phyloP scores from a whole-genome alignment of 2,329 filamentous ascomycete genomes.

The Colletotrichum ledebouriae region DNA sequence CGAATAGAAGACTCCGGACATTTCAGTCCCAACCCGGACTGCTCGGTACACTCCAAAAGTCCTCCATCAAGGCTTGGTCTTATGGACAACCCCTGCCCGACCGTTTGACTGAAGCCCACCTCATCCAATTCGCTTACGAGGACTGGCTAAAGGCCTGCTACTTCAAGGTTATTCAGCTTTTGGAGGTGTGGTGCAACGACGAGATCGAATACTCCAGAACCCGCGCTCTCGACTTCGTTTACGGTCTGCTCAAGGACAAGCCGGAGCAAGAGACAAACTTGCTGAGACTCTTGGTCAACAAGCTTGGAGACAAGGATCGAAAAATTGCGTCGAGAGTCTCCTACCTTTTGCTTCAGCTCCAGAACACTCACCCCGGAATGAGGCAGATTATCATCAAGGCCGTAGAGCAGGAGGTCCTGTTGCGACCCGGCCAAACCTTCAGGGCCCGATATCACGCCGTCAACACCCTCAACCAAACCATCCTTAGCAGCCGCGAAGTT shows the following conservation, averaged over 20 bases:
- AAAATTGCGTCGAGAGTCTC: slow-evolving; percentile 96
- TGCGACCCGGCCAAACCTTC: slow-evolving; percentile 86
- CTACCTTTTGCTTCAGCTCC: slow-evolving; percentile 91
- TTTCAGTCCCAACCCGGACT: slow-evolving; percentile 87
- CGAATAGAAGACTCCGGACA: slow-evolving; percentile 82
- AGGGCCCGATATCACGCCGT: slow-evolving; percentile 96
- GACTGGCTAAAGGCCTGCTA: slow-evolving; percentile 96
- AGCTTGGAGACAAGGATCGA: slow-evolving; percentile 93
- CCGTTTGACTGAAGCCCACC: slow-evolving; percentile 79
- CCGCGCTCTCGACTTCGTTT: slow-evolving; percentile 90
- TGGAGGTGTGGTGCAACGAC: slow-evolving; percentile 94
- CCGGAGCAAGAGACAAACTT: slow-evolving; percentile 97
- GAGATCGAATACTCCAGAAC: slow-evolving; percentile 95
- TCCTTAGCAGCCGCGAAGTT: slow-evolving; percentile 87
- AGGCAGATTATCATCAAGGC: slow-evolving; percentile 87
- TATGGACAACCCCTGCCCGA: slow-evolving; percentile 78
- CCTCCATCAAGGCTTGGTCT: slow-evolving; percentile 72
- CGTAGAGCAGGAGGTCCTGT: slow-evolving; percentile 89
- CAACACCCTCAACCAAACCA: slow-evolving; percentile 97
- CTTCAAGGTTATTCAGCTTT: slow-evolving; percentile 90
- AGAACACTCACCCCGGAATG: slow-evolving; percentile 92
- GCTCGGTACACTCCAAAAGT: slow-evolving; percentile 76
- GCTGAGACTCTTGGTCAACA: slow-evolving; percentile 91
- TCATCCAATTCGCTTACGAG: slow-evolving; percentile 92
- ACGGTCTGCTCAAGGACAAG: slow-evolving; percentile 91